phyloP scores from a whole-genome alignment of 2,329 filamentous ascomycete species.

The Raffaelea ambrosiae region DNA sequence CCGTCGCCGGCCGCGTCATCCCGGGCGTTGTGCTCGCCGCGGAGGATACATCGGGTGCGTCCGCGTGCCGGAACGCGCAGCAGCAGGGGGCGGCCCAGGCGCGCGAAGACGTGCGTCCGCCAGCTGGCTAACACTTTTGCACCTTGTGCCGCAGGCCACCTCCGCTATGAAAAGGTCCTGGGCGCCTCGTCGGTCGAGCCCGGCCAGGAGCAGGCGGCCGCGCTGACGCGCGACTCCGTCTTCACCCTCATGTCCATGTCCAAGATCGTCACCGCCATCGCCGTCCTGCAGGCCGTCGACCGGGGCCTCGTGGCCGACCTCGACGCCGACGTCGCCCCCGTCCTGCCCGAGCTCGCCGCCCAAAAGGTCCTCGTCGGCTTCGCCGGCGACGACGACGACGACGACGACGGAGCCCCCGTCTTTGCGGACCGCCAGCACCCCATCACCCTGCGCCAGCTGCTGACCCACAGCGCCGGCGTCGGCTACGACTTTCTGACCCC shows the following conservation, averaged over 20 bases:
- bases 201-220: constrained; percentile 6
- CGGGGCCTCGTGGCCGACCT: constrained; percentile 33
- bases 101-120: too few relatives aligned
- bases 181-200: constrained; percentile 13
- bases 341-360: constrained; percentile 14
- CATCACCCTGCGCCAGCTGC: constrained; percentile 12
- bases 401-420: not conserved
- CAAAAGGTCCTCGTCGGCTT: constrained; percentile 8
- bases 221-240: constrained; percentile 19
- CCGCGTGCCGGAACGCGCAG: too few relatives aligned
- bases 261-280: constrained; percentile 36
- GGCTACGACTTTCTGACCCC: constrained; percentile 12
- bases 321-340: constrained; percentile 27
- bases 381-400: not conserved
- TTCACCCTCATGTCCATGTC: constrained; percentile 26
- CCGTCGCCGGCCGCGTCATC: constrained; percentile 11
- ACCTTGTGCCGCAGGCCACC: constrained; percentile 14
- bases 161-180: constrained; percentile 15
- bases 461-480: constrained; percentile 11
- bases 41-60: constrained; percentile 9
- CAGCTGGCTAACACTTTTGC: too few relatives aligned
- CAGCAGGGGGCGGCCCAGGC: too few relatives aligned
- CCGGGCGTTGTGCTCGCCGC: constrained; percentile 15
- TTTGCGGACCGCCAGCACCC: constrained; percentile 4
- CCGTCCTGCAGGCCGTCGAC: constrained; percentile 38